phyloP scores from a whole-genome alignment of 108 stramenopile genomes.

The Seminavis robusta region DNA sequence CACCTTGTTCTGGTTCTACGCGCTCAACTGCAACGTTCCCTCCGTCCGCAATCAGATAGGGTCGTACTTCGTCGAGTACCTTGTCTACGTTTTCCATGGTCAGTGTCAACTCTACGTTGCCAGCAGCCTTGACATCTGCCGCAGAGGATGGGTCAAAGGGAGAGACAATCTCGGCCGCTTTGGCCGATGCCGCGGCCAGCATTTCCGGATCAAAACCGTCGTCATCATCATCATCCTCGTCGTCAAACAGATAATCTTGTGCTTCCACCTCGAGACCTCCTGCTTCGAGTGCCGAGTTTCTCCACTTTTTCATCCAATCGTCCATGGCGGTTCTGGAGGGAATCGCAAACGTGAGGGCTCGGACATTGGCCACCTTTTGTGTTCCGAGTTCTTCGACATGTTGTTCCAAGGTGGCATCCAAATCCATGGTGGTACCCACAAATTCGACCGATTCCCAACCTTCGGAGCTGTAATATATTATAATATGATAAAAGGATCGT shows the following conservation, averaged over 20 bases:
- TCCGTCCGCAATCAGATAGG: constrained; percentile 94
- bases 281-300: constrained; percentile 38
- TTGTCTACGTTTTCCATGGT: constrained; percentile 87
- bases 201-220: constrained; percentile 61
- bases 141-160: constrained; percentile 42
- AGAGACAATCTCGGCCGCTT: constrained; percentile 34
- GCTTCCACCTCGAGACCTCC: constrained; percentile 33
- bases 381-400: constrained; percentile 17
- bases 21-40: constrained; percentile 89
- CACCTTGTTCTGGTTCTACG: constrained; percentile 58
- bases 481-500: too few relatives aligned
- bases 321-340: constrained; percentile 78
- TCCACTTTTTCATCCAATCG: constrained; percentile 69
- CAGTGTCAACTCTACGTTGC: constrained; percentile 44
- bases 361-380: constrained; percentile 50
- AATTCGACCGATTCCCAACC: constrained; percentile 68
- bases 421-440: constrained; percentile 64
- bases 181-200: constrained; percentile 43
- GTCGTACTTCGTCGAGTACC: constrained; percentile 93
- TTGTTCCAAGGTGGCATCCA: constrained; percentile 23
- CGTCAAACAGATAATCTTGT: constrained; percentile 24
- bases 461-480: too few relatives aligned
- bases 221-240: constrained; percentile 78
- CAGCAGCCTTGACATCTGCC: constrained; percentile 1
- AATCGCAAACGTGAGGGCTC: constrained; percentile 68